Conservation (phyloP, 371 early-diverging fungal genomes). For the Saksenaea vasiformis region DNA sequence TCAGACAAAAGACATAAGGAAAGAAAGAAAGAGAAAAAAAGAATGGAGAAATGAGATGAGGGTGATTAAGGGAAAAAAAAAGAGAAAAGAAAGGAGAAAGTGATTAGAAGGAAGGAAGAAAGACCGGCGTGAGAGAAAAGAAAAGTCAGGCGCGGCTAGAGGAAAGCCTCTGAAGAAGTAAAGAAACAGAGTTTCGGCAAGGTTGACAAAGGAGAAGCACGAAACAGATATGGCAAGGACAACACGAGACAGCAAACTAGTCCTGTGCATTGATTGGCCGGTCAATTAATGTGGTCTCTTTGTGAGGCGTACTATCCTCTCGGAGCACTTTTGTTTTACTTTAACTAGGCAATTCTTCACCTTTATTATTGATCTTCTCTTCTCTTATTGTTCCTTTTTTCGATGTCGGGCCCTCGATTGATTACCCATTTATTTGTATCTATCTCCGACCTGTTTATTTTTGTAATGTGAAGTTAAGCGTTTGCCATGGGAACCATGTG, state of each 20-base stretch:
- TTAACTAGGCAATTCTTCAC: background rate
- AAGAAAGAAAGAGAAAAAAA: conserved; percentile 3
- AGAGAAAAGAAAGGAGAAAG: conserved; percentile 4
- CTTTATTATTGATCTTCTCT: background rate
- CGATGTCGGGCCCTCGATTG: too few species aligned
- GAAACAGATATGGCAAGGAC: conserved; percentile 1
- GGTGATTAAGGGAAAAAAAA: conserved; percentile 2
- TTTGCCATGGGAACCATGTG: too few species aligned
- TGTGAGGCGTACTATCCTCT: background rate
- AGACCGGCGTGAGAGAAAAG: background rate
- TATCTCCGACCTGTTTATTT: too few species aligned
- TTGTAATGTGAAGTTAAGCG: too few species aligned
- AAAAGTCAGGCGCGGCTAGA: background rate
- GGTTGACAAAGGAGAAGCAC: conserved; percentile 4
- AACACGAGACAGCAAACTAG: background rate
- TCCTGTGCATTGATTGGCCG: conserved; percentile 4
- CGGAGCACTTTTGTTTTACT: background rate
- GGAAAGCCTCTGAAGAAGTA: background rate
- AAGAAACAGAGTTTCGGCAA: conserved; percentile 1
- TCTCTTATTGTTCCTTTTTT: too few species aligned
- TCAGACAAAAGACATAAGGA: conserved; percentile 6
- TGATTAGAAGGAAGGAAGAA: conserved; percentile 5
- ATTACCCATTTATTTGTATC: too few species aligned
- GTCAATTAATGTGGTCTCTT: background rate
- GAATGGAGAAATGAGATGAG: background rate